Evolutionary conservation across 2,329 filamentous ascomycete genomes (phyloP), one percentile per base, ranked within the genome.

Genomic region (Colletotrichum echinochloae): DNA sequence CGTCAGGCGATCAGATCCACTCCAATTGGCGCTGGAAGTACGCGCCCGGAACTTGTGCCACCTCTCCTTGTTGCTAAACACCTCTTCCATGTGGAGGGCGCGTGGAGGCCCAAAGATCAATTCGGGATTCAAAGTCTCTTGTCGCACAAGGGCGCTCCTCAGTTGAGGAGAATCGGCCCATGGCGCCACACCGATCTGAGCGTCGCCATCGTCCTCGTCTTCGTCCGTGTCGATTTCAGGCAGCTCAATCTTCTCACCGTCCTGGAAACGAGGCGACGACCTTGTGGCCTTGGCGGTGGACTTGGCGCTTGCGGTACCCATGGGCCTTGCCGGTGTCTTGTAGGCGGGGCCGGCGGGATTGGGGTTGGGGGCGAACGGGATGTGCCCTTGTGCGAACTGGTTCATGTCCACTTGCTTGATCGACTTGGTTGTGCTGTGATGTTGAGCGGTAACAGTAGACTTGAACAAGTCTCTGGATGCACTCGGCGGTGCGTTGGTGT

Each of bases 201-300:
- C 90, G 57, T 86, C 80, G 41, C 83, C 83, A 8, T 83, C 83
- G 18, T 89, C 88, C 49, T 92, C 89, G 7, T 95, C 92, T 59
- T 95, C 92, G 78, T 99, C 97, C 1, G 96, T 98, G 73, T 94
- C 90, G 75, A 99, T 98, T 75, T 99, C 96, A 0, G 96, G 95
- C 3, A 99, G 89, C 74, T 96, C 92, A 76, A 99, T 98, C 61
- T 88, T 89, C 70, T 99, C 96, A 71, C 95, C 94, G 75, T 94
- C 95, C 72, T 92, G 92, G 82, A 97, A 97, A 62, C 93, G 90
- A 1, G 94, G 94, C 1, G 94, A 97, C 37, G 92, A 91, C 74
- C 89, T 87, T 23, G 87, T 81, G 2, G 81, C 84, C 60, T 92
- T 93, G 69, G 85, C 85, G 3, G 83, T 84, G 1, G 90, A 89